Evolutionary conservation across 441 rosid species (phyloP), one percentile per base, ranked within the genome.

Genomic region (Omphalea diandra): DNA sequence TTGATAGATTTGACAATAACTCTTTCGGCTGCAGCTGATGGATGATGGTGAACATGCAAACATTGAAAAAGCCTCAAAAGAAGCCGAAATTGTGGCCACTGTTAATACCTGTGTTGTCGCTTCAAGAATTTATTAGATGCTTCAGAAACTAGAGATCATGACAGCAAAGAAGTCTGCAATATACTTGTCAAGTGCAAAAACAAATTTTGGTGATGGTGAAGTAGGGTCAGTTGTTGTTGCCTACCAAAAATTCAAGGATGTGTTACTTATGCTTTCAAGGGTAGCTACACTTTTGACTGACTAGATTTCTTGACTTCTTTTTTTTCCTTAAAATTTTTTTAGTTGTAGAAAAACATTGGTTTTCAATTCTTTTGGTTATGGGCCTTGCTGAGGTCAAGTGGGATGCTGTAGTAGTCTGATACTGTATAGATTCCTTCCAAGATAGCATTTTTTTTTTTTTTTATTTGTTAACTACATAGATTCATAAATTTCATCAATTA

Each of bases 21-120:
- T 31, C 50, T 52, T 49, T 60, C 12, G 63, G 78, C 50, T 77
- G 70, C 85, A 86, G 93, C 46, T 75, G 52, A 71, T 29, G 62
- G 73, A 67, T 26, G 85, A 75, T 62, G 63, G 72, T 36, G 87
- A 72, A 49, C 57, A 75, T 74, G 63, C 70, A 41, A 76, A 73
- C n/a, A 69, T 62, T 76, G 59, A 82, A 78, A 73, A 74, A 73
- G 55, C 81, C 83, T 52, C 82, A 83, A 61, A 85, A 86, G 78
- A 87, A 80, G 83, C 59, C 76, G 79, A 84, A 85, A 79, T 76
- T 84, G 53, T 83, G 84, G 80, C 72, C n/a, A n/a, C 14, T 35
- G 1, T 43, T 55, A 41, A 55, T 27, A 40, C 17, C 20, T n/a
- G n/a, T 64, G 1, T 3, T 24, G 8, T 38, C 50, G n/a, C 24